Evolutionary conservation across 306 rosid genomes (phyloP).

Genomic region (Casuarina cunninghamiana): DNA sequence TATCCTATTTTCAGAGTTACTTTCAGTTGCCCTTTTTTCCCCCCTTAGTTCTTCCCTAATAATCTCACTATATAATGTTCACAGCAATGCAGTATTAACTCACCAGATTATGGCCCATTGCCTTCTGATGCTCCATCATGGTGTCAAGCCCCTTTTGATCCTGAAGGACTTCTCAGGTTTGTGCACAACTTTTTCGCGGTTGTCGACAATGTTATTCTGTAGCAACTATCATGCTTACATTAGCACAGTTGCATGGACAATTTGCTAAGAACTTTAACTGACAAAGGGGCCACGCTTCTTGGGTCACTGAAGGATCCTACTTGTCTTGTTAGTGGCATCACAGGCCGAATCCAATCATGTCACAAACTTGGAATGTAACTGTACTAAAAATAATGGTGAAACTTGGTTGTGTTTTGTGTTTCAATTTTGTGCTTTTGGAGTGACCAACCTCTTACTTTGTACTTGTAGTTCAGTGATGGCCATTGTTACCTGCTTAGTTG

Average conservation of each 20-base stretch:
- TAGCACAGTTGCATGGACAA: not conserved
- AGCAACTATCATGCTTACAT: not conserved
- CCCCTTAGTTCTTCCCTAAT: not conserved
- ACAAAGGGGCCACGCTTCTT: not conserved
- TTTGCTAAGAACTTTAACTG: not conserved
- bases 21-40: not conserved
- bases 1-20: constrained; percentile 22
- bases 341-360: not conserved
- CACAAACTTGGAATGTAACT: not conserved
- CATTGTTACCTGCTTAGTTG: constrained; percentile 85
- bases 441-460: constrained; percentile 10
- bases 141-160: constrained; percentile 99
- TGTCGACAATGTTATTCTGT: constrained; percentile 6
- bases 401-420: constrained; percentile 1
- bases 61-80: not conserved
- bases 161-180: constrained; percentile 93
- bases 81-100: constrained; percentile 86
- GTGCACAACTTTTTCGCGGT: constrained; percentile 4
- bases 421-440: constrained; percentile 17
- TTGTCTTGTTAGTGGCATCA: not conserved
- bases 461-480: constrained; percentile 82
- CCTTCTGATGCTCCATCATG: constrained; percentile 92
- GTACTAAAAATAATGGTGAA: not conserved
- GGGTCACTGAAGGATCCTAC: not conserved
- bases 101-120: constrained; percentile 82